Percentiles rank a stretch among this genome's conserved stretches.
Conservation (phyloP, 805 yeast genomes). For the Candida insectalens region DNA sequence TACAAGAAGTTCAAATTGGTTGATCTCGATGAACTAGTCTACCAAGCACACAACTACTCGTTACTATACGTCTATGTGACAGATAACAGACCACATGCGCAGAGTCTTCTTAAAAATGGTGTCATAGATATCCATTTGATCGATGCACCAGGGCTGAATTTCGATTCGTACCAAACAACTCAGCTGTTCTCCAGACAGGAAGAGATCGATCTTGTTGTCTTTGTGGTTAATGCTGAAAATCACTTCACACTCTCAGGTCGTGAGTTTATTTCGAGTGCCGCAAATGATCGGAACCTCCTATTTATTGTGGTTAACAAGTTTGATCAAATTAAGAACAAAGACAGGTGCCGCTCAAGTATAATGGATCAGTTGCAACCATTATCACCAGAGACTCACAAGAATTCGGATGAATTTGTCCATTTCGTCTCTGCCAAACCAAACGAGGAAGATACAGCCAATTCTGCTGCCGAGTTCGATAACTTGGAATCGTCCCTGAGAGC, state of each 20-base stretch:
- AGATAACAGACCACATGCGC: conserved; percentile 59
- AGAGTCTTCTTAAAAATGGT: conserved; percentile 76
- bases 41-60: conserved; percentile 60
- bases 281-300: conserved; percentile 82
- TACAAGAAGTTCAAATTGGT: conserved; percentile 45
- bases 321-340: conserved; percentile 76
- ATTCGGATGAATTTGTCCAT: conserved; percentile 85
- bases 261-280: conserved; percentile 85
- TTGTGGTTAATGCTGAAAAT: conserved; percentile 93
- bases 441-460: conserved; percentile 8
- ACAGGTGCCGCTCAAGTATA: conserved; percentile 66
- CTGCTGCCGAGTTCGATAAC: conserved; percentile 51
- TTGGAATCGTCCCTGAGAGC: conserved; percentile 78
- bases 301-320: conserved; percentile 92
- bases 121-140: conserved; percentile 85
- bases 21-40: conserved; percentile 61
- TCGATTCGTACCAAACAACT: conserved; percentile 89
- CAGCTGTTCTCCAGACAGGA: conserved; percentile 94
- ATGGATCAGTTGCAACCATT: conserved; percentile 76
- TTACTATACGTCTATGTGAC: conserved; percentile 73
- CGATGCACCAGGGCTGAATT: conserved; percentile 95
- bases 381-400: conserved; percentile 87
- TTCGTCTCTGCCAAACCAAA: conserved; percentile 66
- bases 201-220: conserved; percentile 91
- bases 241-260: conserved; percentile 91